Evolutionary conservation across 768 basidiomycete species (phyloP).

Genomic region (Boletus rubroflammeus): DNA sequence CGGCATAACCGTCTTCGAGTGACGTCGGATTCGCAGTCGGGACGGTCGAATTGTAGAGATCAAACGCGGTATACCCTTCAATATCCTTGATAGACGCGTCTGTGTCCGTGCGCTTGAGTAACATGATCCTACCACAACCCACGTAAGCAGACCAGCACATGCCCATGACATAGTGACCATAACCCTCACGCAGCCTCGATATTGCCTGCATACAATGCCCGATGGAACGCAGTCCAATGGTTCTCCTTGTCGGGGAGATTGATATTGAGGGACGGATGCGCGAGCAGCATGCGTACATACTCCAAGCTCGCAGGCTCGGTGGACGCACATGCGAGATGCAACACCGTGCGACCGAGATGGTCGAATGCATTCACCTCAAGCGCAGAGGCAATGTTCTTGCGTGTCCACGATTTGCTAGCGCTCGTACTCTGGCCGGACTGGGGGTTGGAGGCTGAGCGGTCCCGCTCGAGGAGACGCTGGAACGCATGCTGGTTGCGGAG

Average conservation of each 20-base stretch:
- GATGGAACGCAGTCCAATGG: conserved; percentile 88
- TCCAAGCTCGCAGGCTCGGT: conserved; percentile 62
- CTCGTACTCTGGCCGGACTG: conserved; percentile 38
- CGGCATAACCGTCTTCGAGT: conserved; percentile 38
- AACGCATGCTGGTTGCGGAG: conserved; percentile 73
- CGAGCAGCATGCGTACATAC: conserved; percentile 73
- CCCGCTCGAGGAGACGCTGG: conserved; percentile 64
- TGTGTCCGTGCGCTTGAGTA: conserved; percentile 71
- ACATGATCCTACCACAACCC: conserved; percentile 51
- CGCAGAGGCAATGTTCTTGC: conserved; percentile 36
- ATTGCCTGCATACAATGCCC: conserved; percentile 80
- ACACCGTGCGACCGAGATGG: conserved; percentile 66
- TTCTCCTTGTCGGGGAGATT: conserved; percentile 81
- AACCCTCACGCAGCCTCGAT: conserved; percentile 59
- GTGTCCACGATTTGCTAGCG: conserved; percentile 56
- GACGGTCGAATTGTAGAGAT: conserved; percentile 89
- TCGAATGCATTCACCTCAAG: conserved; percentile 72
- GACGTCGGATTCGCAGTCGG: conserved; percentile 60
- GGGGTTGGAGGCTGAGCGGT: conserved; percentile 33
- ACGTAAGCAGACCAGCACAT: conserved; percentile 15
- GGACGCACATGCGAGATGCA: conserved; percentile 77
- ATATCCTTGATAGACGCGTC: conserved; percentile 72
- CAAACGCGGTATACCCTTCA: conserved; percentile 90
- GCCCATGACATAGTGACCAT: background rate
- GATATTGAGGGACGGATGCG: conserved; percentile 70